A percentile compares a stretch with the other conserved stretches of the same genome.
Conservation (phyloP, 805 yeast genomes). For the Zygoascus bituminiphila region DNA sequence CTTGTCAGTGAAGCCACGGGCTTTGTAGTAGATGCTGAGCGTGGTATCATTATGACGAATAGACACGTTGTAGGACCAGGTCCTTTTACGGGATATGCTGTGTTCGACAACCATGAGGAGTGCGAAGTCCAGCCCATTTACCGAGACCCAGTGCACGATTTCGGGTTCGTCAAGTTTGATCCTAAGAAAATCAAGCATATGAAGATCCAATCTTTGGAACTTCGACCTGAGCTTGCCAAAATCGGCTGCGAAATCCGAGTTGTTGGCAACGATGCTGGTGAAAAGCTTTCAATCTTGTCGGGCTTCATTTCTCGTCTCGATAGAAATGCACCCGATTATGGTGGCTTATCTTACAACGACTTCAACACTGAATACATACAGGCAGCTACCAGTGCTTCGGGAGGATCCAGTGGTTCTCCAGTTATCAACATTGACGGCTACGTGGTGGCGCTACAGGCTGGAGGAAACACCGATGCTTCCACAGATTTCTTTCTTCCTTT, state of each 20-base stretch:
- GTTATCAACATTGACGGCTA: constrained; percentile 84
- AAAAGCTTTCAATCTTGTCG: constrained; percentile 76
- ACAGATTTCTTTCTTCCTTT: constrained; percentile 90
- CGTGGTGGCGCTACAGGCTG: constrained; percentile 90
- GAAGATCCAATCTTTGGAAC: constrained; percentile 54
- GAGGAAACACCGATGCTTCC: constrained; percentile 85
- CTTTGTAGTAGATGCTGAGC: constrained; percentile 75
- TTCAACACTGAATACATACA: constrained; percentile 91
- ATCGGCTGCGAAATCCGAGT: constrained; percentile 94
- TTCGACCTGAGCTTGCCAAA: constrained; percentile 74
- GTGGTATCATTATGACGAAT: constrained; percentile 82
- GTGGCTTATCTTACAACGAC: constrained; percentile 79
- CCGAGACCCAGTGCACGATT: constrained; percentile 93
- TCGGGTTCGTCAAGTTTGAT: constrained; percentile 78
- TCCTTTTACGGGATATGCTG: constrained; percentile 84
- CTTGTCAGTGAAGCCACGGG: constrained; percentile 85
- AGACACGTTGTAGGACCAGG: constrained; percentile 96
- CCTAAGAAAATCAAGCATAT: constrained; percentile 66
- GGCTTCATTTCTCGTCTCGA: constrained; percentile 80
- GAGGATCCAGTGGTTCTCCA: constrained; percentile 94
- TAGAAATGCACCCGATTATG: constrained; percentile 92
- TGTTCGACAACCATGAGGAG: constrained; percentile 92
- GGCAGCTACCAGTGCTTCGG: constrained; percentile 94
- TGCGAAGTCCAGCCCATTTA: constrained; percentile 77
- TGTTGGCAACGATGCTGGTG: constrained; percentile 96